A percentile compares a stretch with the other conserved stretches of the same genome.
phyloP scores from a whole-genome alignment of 331 rosid species.

The Pyrus hybrid region DNA sequence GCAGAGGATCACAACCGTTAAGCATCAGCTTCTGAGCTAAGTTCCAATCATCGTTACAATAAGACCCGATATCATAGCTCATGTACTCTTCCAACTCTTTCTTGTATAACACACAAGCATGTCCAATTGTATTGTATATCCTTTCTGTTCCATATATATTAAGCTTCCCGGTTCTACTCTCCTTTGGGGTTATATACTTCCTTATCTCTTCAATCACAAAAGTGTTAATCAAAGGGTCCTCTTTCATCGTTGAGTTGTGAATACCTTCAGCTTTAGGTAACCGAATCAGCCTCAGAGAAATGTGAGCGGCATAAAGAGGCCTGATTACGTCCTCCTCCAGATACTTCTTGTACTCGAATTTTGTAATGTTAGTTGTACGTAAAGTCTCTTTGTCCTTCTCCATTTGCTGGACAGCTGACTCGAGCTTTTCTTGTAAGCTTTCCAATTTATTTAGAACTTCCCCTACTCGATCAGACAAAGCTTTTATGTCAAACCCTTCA shows the following conservation, averaged over 20 bases:
- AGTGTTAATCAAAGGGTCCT: conserved; percentile 66
- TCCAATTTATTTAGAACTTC: conserved; percentile 62
- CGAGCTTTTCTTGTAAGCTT: conserved; percentile 61
- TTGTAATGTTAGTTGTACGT: conserved; percentile 21
- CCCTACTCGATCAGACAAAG: conserved; percentile 44
- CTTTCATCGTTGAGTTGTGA: conserved; percentile 33
- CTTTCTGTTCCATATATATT: conserved; percentile 53
- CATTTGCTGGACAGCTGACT: conserved; percentile 42
- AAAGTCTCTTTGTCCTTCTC: conserved; percentile 40
- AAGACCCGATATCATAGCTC: conserved; percentile 88
- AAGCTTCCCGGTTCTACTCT: conserved; percentile 47
- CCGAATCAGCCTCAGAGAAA: conserved; percentile 57
- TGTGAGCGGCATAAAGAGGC: conserved; percentile 67
- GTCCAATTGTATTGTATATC: conserved; percentile 78
- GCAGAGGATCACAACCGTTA: conserved; percentile 88
- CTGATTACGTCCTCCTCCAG: conserved; percentile 60
- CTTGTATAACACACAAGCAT: conserved; percentile 66
- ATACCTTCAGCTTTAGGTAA: conserved; percentile 45
- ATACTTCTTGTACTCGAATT: conserved; percentile 40
- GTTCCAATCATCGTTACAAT: conserved; percentile 90
- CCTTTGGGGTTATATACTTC: conserved; percentile 83
- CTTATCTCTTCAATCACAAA: conserved; percentile 74
- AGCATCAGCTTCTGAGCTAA: conserved; percentile 82
- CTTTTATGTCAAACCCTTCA: conserved; percentile 49
- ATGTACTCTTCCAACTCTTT: conserved; percentile 68